Evolutionary conservation across 2,329 filamentous ascomycete species (phyloP), one percentile per base, ranked within the genome.

Genomic region (Aureobasidium zeae): DNA sequence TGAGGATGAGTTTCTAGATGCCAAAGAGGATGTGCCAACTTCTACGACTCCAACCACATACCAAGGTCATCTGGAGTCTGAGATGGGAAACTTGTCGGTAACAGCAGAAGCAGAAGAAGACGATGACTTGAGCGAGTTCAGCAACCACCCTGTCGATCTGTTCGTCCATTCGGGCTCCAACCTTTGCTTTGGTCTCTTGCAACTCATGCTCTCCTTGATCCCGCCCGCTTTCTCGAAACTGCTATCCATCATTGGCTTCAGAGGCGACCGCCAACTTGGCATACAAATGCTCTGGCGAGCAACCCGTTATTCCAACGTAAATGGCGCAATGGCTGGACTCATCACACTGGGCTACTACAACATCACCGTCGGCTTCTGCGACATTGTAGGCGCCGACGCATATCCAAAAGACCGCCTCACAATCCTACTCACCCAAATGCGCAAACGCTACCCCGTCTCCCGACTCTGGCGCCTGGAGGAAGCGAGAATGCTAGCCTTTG

Each of bases 91-190:
- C 5, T 3, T 46, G 20, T 47, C 44, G 17, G 15, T 49, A n/a
- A 21, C 19, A 19, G 25, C 17, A 12, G 13, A 29, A 4, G 50
- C 59, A 8, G 57, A 62, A 28, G 53, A 72, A 47, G 73, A 74
- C 22, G 66, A 73, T 5, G 77, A 82, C 48, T 74, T 77, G 1
- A 71, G 77, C 4, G 66, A 79, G 2, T 82, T 89, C 52, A 77
- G 74, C 26, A 57, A 61, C 3, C 79, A 88, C 48, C 79, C 84
- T 0, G 76, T 89, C 13, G 89, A 96, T 60, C 66, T 82, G 16
- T 98, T 95, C 58, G 80, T 95, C 26, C 86, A 94, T 60, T 88
- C 86, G 0, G 89, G 87, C 8, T 77, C 81, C 4, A 91, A 84
- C 57, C 81, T 95, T 62, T 94, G 87, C 62, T 95, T 88, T 55